A percentile compares a stretch with the other conserved stretches of the same genome.
Conservation (phyloP, 352 stramenopile genomes). For the Thraustotheca clavata region DNA sequence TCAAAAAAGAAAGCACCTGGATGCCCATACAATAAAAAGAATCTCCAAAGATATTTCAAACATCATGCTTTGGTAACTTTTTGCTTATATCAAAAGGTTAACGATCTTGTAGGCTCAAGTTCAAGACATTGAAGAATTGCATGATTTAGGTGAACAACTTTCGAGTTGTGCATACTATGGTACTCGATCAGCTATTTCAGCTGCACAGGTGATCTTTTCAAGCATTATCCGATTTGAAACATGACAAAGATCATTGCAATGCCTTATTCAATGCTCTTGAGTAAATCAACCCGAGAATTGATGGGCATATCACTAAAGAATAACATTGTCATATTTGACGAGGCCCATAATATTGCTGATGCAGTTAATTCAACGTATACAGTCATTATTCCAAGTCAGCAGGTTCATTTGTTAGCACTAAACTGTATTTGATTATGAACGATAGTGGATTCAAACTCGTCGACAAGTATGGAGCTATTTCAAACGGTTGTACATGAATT, state of each 20-base stretch:
- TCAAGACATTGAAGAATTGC: constrained; percentile 96
- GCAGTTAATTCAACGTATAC: constrained; percentile 90
- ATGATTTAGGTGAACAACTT: constrained; percentile 80
- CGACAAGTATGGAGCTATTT: constrained; percentile 81
- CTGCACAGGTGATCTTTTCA: constrained; percentile 56
- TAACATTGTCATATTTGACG: constrained; percentile 96
- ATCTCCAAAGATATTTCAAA: constrained; percentile 59
- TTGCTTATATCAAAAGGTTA: not conserved
- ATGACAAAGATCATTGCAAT: constrained; percentile 59
- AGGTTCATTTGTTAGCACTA: constrained; percentile 48
- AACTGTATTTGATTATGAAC: constrained; percentile 38
- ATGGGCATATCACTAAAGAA: constrained; percentile 79
- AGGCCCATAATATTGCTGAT: constrained; percentile 98
- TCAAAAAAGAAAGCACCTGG: constrained; percentile 44
- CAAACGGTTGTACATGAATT: constrained; percentile 22
- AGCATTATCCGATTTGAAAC: not conserved
- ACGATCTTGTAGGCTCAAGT: constrained; percentile 43
- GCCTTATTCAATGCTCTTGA: constrained; percentile 91
- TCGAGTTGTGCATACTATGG: constrained; percentile 98
- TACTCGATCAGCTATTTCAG: constrained; percentile 73
- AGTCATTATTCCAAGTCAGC: constrained; percentile 30
- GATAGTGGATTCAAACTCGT: constrained; percentile 25
- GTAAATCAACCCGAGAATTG: constrained; percentile 83
- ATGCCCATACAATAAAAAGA: constrained; percentile 77
- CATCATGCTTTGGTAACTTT: constrained; percentile 59